Evolutionary conservation across 192 early-diverging fungal species (phyloP), one percentile per base, ranked within the genome.

Genomic region (Backusella parvicylindrica): DNA sequence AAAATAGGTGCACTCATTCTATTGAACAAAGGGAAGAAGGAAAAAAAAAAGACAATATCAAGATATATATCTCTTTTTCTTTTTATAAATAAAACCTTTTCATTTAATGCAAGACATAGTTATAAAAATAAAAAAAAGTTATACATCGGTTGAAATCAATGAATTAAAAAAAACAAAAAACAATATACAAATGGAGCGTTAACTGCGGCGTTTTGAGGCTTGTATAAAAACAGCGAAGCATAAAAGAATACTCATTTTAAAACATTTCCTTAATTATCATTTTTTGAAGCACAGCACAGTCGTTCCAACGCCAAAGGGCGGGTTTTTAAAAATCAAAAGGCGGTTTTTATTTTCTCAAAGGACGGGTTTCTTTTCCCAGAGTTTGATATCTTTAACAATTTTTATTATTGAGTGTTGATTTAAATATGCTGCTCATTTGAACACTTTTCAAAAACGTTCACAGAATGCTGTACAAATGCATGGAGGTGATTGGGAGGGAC

Each of bases 391-490:
- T 7, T 37, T 37, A 37, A n/a, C n/a, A n/a, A n/a, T n/a, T n/a
- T n/a, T n/a, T n/a, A 37, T 37, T 37, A 37, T 53, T 64, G 63
- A 64, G 63, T 64, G 30, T 64, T 64, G 63, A 64, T 64, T 64
- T 64, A 33, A 64, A 64, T 64, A 64, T 64, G 63, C 63, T 64
- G 30, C 30, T 64, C 63, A 33, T 64, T 64, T 64, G 33, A 64
- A 64, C 63, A 64, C 63, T 64, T 64, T 32, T 64, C 63, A 64
- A 64, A 31, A 64, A 64, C 63, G 63, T 16, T 64, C 63, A 64
- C 63, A 64, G 63, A 64, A 64, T 64, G 63, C 63, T 64, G 63
- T 64, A 64, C 30, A 64, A 32, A 64, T 31, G 63, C 63, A 64
- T 64, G 63, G 63, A 33, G 31, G 9, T 16, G 31, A 64, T 64